Evolutionary conservation across 306 rosid genomes (phyloP), one percentile per base, ranked within the genome.

Genomic region (Trifolium fragiferum): DNA sequence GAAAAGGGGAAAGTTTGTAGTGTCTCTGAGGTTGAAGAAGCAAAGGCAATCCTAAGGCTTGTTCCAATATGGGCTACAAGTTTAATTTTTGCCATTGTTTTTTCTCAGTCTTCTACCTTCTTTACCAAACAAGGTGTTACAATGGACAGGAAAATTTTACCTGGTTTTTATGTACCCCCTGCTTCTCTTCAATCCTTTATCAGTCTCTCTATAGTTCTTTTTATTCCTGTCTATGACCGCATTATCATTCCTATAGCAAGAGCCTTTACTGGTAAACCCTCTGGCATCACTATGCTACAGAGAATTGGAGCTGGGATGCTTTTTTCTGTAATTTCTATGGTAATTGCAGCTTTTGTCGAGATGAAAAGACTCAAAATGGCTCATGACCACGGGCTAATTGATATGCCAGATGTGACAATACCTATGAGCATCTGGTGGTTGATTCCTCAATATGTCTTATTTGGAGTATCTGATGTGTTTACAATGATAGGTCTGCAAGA

Each of bases 351-450:
- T 16, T 70, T 82, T 32, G 87, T 85, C 0, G 96, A 90, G 80
- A 80, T 50, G 20, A 84, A 53, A 77, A 85, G 96, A 80, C 88
- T 88, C 8, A 70, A 83, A 80, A 72, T 75, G 18, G 96, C 89
- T 19, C 18, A 46, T 66, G 88, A 87, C n/a, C 66, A 75, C 49
- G 87, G 80, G 8, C 81, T 87, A 38, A 72, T 89, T 77, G 88
- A 89, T 73, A 46, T 18, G 38, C 97, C 93, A 21, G 79, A 76
- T 65, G 84, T 41, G 23, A 89, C 85, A 0, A 27, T 88, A 80
- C 93, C 90, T 13, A 83, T 89, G 89, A 89, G 90, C 43, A 65
- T 91, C 23, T 87, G 93, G 93, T 91, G 97, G 92, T 62, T 91
- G 72, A 68, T 76, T 81, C 93, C 92, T 57, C 93, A 89, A 43